Base-by-base conservation (phyloP, 768 basidiomycete species). In the Galerina marginata region DNA sequence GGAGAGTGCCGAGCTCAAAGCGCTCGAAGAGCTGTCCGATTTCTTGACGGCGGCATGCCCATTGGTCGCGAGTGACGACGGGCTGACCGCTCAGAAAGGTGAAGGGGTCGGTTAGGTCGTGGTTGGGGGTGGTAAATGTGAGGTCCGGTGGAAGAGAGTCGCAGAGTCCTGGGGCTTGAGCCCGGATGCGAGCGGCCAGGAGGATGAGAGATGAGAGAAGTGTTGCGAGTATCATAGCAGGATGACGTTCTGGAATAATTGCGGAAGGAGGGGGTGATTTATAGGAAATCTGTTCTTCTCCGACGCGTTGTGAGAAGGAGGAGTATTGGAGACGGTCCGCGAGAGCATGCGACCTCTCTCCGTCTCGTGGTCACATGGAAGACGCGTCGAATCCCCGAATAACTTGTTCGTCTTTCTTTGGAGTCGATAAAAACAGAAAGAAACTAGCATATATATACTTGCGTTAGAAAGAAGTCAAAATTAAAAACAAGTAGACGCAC, bases 61-160 rank as follows among this genome's bases (percentile, higher is more conserved):
- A 85, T 57, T 82, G 78, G 3, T 68, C 77, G 45, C 71, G 71
- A 33, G 77, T 82, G 11, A 65, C 51, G 9, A 80, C 78, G 64
- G 9, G 61, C 9, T 69, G 52, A 5, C 82, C 83, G 61, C 75
- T 71, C 33, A 77, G 67, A 68, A 83, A 83, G 12, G 73, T 67
- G 76, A 86, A 86, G 1, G 84, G 85, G 65, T 85, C 75, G 7
- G 82, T 81, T 9, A 85, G 77, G 53, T 70, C 74, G 45, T 76
- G 51, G 64, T 79, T 79, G 59, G 68, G 29, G 29, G 4, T 72
- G 36, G 57, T 67, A 23, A 74, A 74, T 10, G 61, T 60, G 37
- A 76, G 65, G 38, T 67, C 67, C 16, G 51, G 36, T 0, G 73
- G 72, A 26, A 74, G 66, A 12, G 67, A 39, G 16, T 69, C 49